Evolutionary conservation across 2,329 filamentous ascomycete species (phyloP), one percentile per base, ranked within the genome.

Genomic region (Dactylonectria macrodidyma): DNA sequence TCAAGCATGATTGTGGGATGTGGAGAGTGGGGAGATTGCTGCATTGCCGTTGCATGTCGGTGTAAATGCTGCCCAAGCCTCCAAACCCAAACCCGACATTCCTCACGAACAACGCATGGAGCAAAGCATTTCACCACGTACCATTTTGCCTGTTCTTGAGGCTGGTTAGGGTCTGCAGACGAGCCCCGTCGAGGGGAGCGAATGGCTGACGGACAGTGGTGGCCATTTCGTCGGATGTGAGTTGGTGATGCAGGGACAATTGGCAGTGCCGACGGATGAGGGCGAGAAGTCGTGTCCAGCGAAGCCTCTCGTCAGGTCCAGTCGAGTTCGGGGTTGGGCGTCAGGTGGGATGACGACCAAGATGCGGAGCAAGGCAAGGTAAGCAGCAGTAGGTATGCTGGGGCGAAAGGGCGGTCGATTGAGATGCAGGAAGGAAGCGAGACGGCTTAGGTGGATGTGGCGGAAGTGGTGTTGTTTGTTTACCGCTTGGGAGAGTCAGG

Each of bases 91-190:
- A 12, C 38, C 36, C 51, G 26, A 19, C 48, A 46, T 19, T 38
- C 54, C 41, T 38, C 36, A 64, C 61, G 55, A 57, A 22, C 12
- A 30, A 36, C 36, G 44, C 59, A 62, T 30, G 38, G 22, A 24
- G 22, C 10, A 63, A 60, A 60, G 56, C 26, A 47, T 22, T 55
- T 55, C 51, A 65, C 62, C 58, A 84, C 87, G 74, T 87, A 92
- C 90, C 87, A 85, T 91, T 91, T 78, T 95, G 93, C 80, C 91
- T 87, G 81, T 95, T 95, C 85, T 95, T 95, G 58, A 91, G 82
- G 81, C 90, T 94, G 30, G 90, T 91, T 75, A 95, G 84, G 71
- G 85, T 89, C 80, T 94, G 91, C 30, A 95, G 85, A 73, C 93
- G 89, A 64, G 90, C 84, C 74, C 86, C 87, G 78, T 93, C 89